Evolutionary conservation across 2,329 filamentous ascomycete genomes (phyloP).

Genomic region (Torrubiella hemipterigena): DNA sequence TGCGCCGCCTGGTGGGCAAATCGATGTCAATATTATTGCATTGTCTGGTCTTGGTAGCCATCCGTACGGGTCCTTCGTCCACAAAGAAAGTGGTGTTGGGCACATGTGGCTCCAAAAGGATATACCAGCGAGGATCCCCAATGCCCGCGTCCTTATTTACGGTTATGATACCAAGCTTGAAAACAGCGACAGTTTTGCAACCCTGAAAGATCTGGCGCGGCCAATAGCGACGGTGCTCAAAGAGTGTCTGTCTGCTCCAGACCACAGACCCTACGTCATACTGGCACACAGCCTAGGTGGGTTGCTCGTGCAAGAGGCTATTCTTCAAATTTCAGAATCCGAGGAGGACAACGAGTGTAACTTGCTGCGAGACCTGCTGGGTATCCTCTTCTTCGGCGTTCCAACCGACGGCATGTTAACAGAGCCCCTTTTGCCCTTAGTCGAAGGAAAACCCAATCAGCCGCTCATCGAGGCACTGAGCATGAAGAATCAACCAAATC

Average conservation of each 20-base stretch:
- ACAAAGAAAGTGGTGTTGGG: slow-evolving; percentile 6
- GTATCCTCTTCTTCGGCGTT: slow-evolving; percentile 8
- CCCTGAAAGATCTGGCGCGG: not conserved
- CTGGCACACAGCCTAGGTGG: slow-evolving; percentile 9
- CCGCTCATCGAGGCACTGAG: slow-evolving; percentile 9
- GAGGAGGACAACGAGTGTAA: not conserved
- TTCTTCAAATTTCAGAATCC: not conserved
- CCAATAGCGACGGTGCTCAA: slow-evolving; percentile 6
- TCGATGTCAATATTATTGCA: slow-evolving; percentile 7
- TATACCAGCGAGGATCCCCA: slow-evolving; percentile 11
- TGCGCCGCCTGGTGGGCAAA: not conserved
- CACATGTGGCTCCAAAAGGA: slow-evolving; percentile 18
- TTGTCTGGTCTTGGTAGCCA: slow-evolving; percentile 13
- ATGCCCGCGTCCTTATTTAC: slow-evolving; percentile 13
- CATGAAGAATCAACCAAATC: slow-evolving; percentile 4
- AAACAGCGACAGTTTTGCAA: slow-evolving; percentile 8
- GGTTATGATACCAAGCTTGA: slow-evolving; percentile 13
- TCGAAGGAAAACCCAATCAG: slow-evolving; percentile 7
- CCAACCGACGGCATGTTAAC: slow-evolving; percentile 9
- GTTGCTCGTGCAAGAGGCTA: slow-evolving; percentile 8
- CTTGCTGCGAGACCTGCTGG: slow-evolving; percentile 1
- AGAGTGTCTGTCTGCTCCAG: not conserved
- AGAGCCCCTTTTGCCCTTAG: slow-evolving; percentile 7
- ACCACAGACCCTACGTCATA: slow-evolving; percentile 4
- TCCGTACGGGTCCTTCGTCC: slow-evolving; percentile 18